Percentiles rank a stretch among this genome's conserved stretches.
Conservation (phyloP, 2,329 filamentous ascomycete genomes). For the Pezicula carpinea region DNA sequence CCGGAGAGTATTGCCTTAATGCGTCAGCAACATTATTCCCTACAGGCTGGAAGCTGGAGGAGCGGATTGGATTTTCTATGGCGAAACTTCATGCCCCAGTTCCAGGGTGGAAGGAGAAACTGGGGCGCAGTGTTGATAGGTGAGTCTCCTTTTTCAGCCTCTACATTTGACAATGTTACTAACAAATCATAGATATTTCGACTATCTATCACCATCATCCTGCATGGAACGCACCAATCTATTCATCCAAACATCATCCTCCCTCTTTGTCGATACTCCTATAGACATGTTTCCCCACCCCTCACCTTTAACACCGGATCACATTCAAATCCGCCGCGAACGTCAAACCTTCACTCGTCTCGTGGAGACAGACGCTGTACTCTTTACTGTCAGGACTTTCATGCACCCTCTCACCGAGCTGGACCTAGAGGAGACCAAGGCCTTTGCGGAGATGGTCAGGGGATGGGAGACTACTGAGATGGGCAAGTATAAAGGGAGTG, state of each 20-base stretch:
- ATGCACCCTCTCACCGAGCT: conserved; percentile 37
- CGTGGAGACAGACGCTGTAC: conserved; percentile 36
- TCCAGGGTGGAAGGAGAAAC: conserved; percentile 43
- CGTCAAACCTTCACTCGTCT: conserved; percentile 44
- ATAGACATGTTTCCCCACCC: conserved; percentile 7
- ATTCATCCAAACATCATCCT: conserved; percentile 43
- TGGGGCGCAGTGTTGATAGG: conserved; percentile 37
- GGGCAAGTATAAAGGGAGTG: conserved; percentile 38
- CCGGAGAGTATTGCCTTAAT: conserved; percentile 41
- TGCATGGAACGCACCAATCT: conserved; percentile 45
- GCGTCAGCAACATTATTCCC: conserved; percentile 49
- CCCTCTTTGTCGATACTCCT: conserved; percentile 40
- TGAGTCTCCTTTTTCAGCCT: conserved; percentile 17
- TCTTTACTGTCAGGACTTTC: conserved; percentile 46
- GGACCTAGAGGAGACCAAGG: conserved; percentile 34
- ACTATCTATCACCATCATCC: conserved; percentile 35
- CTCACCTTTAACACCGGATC: conserved; percentile 24
- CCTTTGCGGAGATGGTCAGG: conserved; percentile 37
- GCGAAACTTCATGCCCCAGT: conserved; percentile 41
- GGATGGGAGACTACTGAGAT: conserved; percentile 40
- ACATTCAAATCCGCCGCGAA: conserved; percentile 44
- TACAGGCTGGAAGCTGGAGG: conserved; percentile 44
- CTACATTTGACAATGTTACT: background rate
- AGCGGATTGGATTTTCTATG: conserved; percentile 44
- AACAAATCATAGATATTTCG: conserved; percentile 34